These are phyloP conservation scores for Lichenothelia convexa DNA, from an alignment of 495 filamentous ascomycete genomes.

Conservation along the genomic window DNA sequence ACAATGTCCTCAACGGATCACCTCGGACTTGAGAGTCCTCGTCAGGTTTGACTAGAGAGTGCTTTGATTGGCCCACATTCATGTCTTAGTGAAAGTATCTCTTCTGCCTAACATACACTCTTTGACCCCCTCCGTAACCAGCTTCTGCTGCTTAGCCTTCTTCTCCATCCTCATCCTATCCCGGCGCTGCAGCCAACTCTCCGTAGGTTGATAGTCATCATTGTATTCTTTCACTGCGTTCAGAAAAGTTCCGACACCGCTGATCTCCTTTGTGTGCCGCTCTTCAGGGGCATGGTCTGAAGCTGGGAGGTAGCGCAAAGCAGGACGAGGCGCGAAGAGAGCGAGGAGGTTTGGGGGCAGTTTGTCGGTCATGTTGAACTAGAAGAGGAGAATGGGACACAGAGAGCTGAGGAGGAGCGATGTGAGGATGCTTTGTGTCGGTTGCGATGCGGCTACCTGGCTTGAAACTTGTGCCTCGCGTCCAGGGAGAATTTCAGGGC, in stretches of 20 bases:
- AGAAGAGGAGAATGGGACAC: neutral
- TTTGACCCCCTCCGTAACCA: conserved; percentile 45
- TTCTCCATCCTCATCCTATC: conserved; percentile 67
- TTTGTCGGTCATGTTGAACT: conserved; percentile 66
- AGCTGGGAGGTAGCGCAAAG: conserved; percentile 75
- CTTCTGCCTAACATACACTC: conserved; percentile 39
- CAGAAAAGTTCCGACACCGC: conserved; percentile 56
- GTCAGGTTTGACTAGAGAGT: conserved; percentile 13
- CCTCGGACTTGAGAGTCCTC: conserved; percentile 75
- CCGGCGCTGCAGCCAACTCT: conserved; percentile 78
- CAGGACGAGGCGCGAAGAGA: conserved; percentile 84
- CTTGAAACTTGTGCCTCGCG: no score
- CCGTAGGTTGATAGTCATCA: conserved; percentile 62
- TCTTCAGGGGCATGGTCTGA: conserved; percentile 69
- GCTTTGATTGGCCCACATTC: neutral
- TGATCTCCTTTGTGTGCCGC: conserved; percentile 50
- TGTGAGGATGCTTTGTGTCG: neutral
- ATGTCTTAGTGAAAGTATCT: neutral
- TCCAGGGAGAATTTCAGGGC: no score
- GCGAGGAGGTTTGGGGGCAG: conserved; percentile 81
- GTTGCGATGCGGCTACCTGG: no score
- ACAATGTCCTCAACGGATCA: conserved; percentile 87
- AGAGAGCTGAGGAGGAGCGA: neutral
- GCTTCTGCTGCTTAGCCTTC: conserved; percentile 40
- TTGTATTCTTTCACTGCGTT: conserved; percentile 48